Evolutionary conservation across 2,329 filamentous ascomycete genomes (phyloP).

Genomic region (Fusarium annulatum): DNA sequence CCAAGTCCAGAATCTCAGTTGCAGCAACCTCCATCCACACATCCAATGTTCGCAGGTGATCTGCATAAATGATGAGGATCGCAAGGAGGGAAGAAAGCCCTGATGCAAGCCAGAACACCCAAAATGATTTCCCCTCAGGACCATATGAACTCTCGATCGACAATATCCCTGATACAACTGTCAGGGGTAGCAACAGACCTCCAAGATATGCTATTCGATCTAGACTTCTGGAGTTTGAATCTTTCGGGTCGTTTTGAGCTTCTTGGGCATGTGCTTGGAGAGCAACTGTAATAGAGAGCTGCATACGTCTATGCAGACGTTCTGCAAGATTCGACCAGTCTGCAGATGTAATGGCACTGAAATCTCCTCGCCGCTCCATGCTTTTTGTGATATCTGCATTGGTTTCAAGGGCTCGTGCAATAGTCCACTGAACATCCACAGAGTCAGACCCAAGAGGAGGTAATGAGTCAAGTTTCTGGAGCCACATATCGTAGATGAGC

Average conservation of each 20-base stretch:
- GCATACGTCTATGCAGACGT: slow-evolving; percentile 39
- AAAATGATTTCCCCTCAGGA: slow-evolving; percentile 56
- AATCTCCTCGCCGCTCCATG: slow-evolving; percentile 34
- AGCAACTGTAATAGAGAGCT: slow-evolving; percentile 29
- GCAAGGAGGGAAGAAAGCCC: slow-evolving; percentile 53
- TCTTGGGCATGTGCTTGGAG: slow-evolving; percentile 8
- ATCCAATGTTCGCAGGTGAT: slow-evolving; percentile 58
- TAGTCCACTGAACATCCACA: slow-evolving; percentile 32
- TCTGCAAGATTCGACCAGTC: slow-evolving; percentile 41
- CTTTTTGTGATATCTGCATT: slow-evolving; percentile 40
- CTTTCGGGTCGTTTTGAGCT: slow-evolving; percentile 24
- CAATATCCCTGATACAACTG: slow-evolving; percentile 59
- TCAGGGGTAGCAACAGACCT: slow-evolving; percentile 60
- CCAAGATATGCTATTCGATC: slow-evolving; percentile 63
- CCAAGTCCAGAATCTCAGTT: slow-evolving; percentile 42
- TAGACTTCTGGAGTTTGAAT: slow-evolving; percentile 55
- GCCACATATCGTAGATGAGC: slow-evolving; percentile 44
- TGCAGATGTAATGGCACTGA: slow-evolving; percentile 18
- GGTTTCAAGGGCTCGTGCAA: slow-evolving; percentile 40
- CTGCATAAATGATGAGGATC: slow-evolving; percentile 60
- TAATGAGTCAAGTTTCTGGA: slow-evolving; percentile 37
- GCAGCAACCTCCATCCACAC: slow-evolving; percentile 59
- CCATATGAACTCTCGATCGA: slow-evolving; percentile 60
- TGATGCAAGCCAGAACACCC: slow-evolving; percentile 61
- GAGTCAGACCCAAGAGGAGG: slow-evolving; percentile 25